phyloP scores from a whole-genome alignment of 2,329 filamentous ascomycete genomes.

The Karstenula rhodostoma region DNA sequence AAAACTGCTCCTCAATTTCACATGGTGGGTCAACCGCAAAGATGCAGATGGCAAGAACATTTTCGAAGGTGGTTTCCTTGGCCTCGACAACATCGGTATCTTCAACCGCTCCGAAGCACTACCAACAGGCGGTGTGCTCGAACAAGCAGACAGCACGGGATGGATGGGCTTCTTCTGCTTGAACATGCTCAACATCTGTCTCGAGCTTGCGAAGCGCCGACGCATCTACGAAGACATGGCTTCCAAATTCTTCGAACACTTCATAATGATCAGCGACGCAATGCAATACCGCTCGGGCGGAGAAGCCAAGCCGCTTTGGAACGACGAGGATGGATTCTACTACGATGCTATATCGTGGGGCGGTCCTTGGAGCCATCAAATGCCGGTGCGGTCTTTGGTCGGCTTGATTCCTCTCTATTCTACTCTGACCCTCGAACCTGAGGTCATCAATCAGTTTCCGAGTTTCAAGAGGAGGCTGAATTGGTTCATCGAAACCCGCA shows the following conservation, averaged over 20 bases:
- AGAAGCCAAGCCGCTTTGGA: constrained; percentile 88
- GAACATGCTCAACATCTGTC: constrained; percentile 94
- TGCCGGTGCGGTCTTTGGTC: constrained; percentile 90
- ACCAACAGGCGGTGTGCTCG: constrained; percentile 89
- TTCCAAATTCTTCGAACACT: constrained; percentile 98
- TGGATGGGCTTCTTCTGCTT: constrained; percentile 99
- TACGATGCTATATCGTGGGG: constrained; percentile 98
- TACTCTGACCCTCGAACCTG: constrained; percentile 89
- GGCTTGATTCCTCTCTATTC: constrained; percentile 94
- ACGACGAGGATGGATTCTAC: constrained; percentile 96
- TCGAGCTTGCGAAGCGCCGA: constrained; percentile 94
- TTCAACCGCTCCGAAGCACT: constrained; percentile 97
- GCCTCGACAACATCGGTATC: constrained; percentile 94
- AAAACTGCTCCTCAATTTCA: constrained; percentile 94
- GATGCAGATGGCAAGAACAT: constrained; percentile 95
- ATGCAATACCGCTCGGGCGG: constrained; percentile 78
- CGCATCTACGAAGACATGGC: constrained; percentile 96
- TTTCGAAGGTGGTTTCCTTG: constrained; percentile 95
- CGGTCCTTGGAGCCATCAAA: constrained; percentile 89
- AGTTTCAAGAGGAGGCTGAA: constrained; percentile 91
- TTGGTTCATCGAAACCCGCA: constrained; percentile 91
- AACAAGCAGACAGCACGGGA: constrained; percentile 96
- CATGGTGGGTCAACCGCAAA: constrained; percentile 99
- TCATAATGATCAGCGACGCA: constrained; percentile 96
- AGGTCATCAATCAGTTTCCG: constrained; percentile 89